phyloP scores from a whole-genome alignment of 352 stramenopile genomes.

The Phytophthora sansomeana region DNA sequence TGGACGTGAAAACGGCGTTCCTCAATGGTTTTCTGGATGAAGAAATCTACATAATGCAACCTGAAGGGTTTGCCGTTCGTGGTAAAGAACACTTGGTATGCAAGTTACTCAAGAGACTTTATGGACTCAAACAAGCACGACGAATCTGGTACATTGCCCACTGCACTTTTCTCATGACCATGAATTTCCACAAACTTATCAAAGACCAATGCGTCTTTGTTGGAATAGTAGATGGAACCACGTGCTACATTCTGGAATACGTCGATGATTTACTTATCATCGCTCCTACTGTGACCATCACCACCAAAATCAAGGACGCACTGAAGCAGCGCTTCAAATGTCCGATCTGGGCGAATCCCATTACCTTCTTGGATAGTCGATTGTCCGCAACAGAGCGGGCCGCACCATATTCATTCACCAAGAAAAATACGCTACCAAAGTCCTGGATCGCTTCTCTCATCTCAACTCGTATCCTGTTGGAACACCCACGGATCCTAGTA shows the following conservation, averaged over 20 bases:
- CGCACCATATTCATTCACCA: too few species aligned
- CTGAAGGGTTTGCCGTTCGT: constrained; percentile 3
- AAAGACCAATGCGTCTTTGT: constrained; percentile 29
- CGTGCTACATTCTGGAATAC: constrained; percentile 29
- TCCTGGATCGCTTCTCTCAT: too few species aligned
- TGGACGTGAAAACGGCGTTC: constrained; percentile 27
- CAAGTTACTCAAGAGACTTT: too few species aligned
- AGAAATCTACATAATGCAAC: constrained; percentile 19
- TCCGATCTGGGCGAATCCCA: constrained; percentile 18
- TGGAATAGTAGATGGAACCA: constrained; percentile 3
- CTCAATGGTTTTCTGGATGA: constrained; percentile 22
- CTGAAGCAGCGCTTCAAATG: constrained; percentile 25
- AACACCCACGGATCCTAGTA: too few species aligned
- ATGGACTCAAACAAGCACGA: too few species aligned
- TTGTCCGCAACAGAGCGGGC: too few species aligned
- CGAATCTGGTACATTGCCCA: too few species aligned
- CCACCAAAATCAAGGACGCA: constrained; percentile 15
- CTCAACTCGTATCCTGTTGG: too few species aligned
- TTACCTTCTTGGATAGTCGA: constrained; percentile 22
- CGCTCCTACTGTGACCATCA: constrained; percentile 7
- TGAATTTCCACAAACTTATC: too few species aligned
- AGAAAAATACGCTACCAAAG: too few species aligned
- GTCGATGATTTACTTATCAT: constrained; percentile 27
- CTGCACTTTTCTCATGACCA: too few species aligned
- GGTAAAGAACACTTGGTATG: too few species aligned